phyloP scores from a whole-genome alignment of 169 alveolate genomes.

The Sarcocystis neurona region DNA sequence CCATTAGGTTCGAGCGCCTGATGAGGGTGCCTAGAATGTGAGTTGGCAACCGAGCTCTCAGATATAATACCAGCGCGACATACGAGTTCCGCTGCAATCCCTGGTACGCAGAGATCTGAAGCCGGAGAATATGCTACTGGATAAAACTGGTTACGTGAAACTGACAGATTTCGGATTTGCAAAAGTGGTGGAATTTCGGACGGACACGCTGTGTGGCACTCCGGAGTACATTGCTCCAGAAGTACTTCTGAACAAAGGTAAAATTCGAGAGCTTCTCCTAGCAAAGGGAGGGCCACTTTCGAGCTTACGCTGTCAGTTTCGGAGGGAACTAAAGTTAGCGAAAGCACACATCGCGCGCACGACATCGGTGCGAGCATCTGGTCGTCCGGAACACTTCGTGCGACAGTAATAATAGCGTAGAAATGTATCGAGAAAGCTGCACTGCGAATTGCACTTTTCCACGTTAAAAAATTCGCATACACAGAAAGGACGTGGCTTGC shows the following conservation, averaged over 20 bases:
- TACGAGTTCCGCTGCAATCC: background rate
- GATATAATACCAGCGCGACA: background rate
- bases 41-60: background rate
- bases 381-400: too few species aligned
- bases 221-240: constrained; percentile 99
- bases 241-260: constrained; percentile 89
- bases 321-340: too few species aligned
- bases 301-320: too few species aligned
- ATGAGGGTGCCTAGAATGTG: background rate
- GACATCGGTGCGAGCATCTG: too few species aligned
- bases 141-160: constrained; percentile 95
- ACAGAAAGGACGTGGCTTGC: too few species aligned
- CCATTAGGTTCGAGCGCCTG: background rate
- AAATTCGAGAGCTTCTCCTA: background rate
- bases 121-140: constrained; percentile 96
- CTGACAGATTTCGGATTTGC: constrained; percentile 99
- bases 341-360: too few species aligned
- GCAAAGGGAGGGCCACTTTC: background rate
- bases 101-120: constrained; percentile 88
- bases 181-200: constrained; percentile 91
- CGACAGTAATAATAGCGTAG: too few species aligned
- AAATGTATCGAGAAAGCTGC: too few species aligned
- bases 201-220: constrained; percentile 98
- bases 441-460: too few species aligned
- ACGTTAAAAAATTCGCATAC: too few species aligned